phyloP scores from a whole-genome alignment of 2,329 filamentous ascomycete species.

The Ceratocystis alfenasii region DNA sequence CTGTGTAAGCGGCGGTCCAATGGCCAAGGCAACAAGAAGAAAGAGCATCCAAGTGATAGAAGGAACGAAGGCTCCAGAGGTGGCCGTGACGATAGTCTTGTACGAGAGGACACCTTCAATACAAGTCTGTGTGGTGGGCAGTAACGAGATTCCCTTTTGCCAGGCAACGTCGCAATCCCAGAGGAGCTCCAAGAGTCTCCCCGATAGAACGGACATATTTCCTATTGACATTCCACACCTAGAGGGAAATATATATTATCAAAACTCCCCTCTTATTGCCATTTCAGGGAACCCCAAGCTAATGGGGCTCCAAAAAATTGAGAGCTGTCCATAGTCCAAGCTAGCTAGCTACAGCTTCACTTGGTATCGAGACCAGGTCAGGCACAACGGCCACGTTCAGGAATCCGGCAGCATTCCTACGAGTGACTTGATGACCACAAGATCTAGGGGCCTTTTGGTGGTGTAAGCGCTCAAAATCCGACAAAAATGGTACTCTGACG shows the following conservation, averaged over 20 bases:
- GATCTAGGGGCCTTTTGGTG: background rate
- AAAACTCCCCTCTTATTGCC: background rate
- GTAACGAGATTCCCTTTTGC: background rate
- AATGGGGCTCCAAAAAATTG: constrained; percentile 2
- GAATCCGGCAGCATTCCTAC: constrained; percentile 14
- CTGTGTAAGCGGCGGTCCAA: background rate
- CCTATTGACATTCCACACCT: background rate
- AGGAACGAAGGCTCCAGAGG: background rate
- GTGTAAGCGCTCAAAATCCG: background rate
- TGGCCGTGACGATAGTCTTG: constrained; percentile 6
- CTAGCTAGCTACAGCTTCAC: background rate
- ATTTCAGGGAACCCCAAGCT: background rate
- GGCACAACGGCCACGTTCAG: constrained; percentile 19
- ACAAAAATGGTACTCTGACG: background rate
- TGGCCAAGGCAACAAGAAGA: background rate
- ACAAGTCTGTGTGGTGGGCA: background rate
- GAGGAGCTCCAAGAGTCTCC: background rate
- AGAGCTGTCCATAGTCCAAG: background rate
- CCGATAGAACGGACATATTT: background rate
- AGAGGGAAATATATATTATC: constrained; percentile 5
- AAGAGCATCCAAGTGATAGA: constrained; percentile 13
- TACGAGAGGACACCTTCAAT: background rate
- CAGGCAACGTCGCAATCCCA: background rate
- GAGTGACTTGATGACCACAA: background rate
- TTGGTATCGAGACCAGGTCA: background rate